Conservation (phyloP, 2,329 filamentous ascomycete species). For the Septoria linicola region DNA sequence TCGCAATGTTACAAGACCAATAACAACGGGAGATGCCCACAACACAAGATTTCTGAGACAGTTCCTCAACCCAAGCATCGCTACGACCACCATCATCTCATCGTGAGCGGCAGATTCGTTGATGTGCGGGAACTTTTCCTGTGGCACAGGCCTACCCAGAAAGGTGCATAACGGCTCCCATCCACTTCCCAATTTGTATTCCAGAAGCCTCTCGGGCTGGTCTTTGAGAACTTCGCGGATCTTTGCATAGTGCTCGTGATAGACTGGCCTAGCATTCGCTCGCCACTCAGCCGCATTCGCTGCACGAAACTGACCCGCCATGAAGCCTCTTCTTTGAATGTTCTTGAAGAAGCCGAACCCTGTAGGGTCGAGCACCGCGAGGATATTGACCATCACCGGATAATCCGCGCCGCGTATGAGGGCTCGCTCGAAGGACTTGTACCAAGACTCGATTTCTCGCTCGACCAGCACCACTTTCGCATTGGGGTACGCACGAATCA, state of each 20-base stretch:
- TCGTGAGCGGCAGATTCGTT: conserved; percentile 21
- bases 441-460: conserved; percentile 27
- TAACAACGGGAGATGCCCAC: not conserved
- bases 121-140: conserved; percentile 28
- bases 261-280: conserved; percentile 18
- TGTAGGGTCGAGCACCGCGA: conserved; percentile 4
- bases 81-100: conserved; percentile 16
- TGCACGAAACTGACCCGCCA: conserved; percentile 21
- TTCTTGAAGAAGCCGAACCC: conserved; percentile 6
- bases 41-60: not conserved
- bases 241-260: conserved; percentile 23
- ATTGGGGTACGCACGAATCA: conserved; percentile 35
- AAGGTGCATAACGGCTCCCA: conserved; percentile 38
- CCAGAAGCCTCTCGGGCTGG: conserved; percentile 32
- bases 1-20: not conserved
- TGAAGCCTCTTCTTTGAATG: conserved; percentile 14
- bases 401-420: conserved; percentile 16
- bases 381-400: conserved; percentile 1
- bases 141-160: conserved; percentile 29
- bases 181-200: conserved; percentile 29
- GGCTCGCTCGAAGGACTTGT: conserved; percentile 22
- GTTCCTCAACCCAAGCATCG: conserved; percentile 3
- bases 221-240: conserved; percentile 19
- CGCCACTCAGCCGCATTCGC: conserved; percentile 16
- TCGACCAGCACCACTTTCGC: conserved; percentile 30